Evolutionary conservation across 495 filamentous ascomycete species (phyloP).

Genomic region (Xeromyces bisporus): DNA sequence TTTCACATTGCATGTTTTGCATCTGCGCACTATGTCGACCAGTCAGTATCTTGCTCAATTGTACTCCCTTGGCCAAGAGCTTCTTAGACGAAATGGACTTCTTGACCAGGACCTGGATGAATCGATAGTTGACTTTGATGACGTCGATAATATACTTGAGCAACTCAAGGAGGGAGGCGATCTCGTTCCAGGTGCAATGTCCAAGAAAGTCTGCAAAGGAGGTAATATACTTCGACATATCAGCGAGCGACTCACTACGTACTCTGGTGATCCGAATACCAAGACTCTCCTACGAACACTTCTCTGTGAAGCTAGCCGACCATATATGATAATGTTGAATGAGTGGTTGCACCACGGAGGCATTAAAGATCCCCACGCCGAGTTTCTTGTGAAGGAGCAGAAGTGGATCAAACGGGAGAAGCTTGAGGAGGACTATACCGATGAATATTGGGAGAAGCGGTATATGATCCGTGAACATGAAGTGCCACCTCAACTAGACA

Average conservation of each 20-base stretch:
- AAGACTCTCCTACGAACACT: conserved; percentile 61
- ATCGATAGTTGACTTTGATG: conserved; percentile 61
- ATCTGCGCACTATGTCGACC: conserved; percentile 78
- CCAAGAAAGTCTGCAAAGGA: conserved; percentile 87
- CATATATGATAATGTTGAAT: conserved; percentile 96
- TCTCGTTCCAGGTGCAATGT: conserved; percentile 54
- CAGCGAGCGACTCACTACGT: conserved; percentile 64
- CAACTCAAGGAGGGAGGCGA: conserved; percentile 65
- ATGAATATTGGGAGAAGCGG: conserved; percentile 97
- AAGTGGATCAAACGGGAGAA: conserved; percentile 84
- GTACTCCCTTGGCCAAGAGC: conserved; percentile 70
- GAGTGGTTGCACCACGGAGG: conserved; percentile 95
- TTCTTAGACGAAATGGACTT: conserved; percentile 72
- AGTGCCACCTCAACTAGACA: conserved; percentile 82
- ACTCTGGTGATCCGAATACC: conserved; percentile 86
- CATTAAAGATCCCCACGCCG: conserved; percentile 83
- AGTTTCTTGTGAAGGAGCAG: conserved; percentile 91
- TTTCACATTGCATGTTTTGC: conserved; percentile 84
- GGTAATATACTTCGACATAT: conserved; percentile 75
- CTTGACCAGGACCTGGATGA: conserved; percentile 77
- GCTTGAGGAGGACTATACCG: conserved; percentile 89
- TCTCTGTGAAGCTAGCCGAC: conserved; percentile 72
- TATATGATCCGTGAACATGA: conserved; percentile 87
- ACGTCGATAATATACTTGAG: conserved; percentile 80
- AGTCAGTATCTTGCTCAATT: conserved; percentile 79